Evolutionary conservation across 495 filamentous ascomycete genomes (phyloP).

Genomic region (Neurospora sp.): DNA sequence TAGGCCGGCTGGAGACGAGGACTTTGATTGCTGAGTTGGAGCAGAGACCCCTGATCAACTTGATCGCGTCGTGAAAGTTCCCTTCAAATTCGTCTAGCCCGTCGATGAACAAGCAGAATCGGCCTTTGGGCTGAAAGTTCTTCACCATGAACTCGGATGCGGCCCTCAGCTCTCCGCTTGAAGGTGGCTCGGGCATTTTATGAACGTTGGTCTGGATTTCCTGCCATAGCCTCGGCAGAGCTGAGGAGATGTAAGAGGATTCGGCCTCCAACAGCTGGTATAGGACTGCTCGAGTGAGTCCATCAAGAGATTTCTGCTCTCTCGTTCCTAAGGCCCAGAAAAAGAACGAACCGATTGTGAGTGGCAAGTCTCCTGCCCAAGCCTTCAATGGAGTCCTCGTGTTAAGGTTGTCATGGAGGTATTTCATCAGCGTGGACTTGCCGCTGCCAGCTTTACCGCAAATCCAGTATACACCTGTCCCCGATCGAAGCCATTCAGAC

Average conservation of each 20-base stretch:
- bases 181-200: background rate
- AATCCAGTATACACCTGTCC: background rate
- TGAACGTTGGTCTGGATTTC: background rate
- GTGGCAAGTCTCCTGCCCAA: slow-evolving; percentile 12
- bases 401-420: background rate
- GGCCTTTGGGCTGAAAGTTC: background rate
- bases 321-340: background rate
- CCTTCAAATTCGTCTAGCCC: slow-evolving; percentile 29
- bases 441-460: slow-evolving; percentile 1
- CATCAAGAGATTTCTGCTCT: background rate
- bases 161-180: background rate
- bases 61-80: background rate
- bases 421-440: slow-evolving; percentile 1
- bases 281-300: background rate
- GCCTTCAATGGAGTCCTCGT: background rate
- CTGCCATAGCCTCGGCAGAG: background rate
- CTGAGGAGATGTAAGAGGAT: background rate
- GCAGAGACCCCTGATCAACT: background rate
- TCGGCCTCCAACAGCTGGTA: background rate
- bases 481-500: background rate
- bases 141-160: background rate
- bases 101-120: slow-evolving; percentile 16
- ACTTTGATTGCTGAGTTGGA: background rate
- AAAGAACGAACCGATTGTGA: background rate
- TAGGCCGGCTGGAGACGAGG: background rate